A percentile compares a stretch with the other conserved stretches of the same genome.
Conservation (phyloP, 805 yeast genomes). For the Myxozyma lipomycoides region DNA sequence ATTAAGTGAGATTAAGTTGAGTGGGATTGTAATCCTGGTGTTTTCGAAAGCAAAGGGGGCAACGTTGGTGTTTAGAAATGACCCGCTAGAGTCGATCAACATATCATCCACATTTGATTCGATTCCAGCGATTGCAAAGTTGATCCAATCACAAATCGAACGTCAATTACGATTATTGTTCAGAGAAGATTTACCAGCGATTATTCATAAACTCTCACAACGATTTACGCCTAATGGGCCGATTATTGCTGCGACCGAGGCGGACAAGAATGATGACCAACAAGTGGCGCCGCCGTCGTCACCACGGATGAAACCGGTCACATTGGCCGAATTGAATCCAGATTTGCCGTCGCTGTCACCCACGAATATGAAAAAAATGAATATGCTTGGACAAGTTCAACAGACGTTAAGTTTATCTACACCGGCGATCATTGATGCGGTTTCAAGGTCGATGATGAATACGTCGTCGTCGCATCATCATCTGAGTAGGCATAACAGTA, state of each 20-base stretch:
- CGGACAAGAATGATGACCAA: background rate
- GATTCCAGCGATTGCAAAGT: constrained; percentile 76
- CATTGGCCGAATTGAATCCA: constrained; percentile 52
- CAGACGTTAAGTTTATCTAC: constrained; percentile 73
- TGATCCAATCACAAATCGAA: constrained; percentile 78
- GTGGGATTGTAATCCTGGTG: constrained; percentile 81
- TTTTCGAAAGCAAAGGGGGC: constrained; percentile 77
- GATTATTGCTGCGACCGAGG: constrained; percentile 14
- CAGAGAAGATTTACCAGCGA: constrained; percentile 77
- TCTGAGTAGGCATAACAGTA: no score
- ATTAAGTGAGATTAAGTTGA: constrained; percentile 63
- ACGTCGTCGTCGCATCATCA: constrained; percentile 4
- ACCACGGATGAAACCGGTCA: constrained; percentile 39
- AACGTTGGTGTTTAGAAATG: constrained; percentile 82
- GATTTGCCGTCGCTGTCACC: constrained; percentile 61
- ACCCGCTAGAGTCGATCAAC: constrained; percentile 77
- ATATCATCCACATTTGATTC: constrained; percentile 85
- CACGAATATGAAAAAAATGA: constrained; percentile 61
- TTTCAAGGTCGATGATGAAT: constrained; percentile 48
- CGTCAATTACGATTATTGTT: constrained; percentile 73
- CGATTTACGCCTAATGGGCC: constrained; percentile 50
- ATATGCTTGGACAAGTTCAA: constrained; percentile 66
- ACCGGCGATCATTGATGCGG: constrained; percentile 53
- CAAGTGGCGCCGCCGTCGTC: background rate
- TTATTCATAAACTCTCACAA: constrained; percentile 69